phyloP scores from a whole-genome alignment of 441 rosid genomes.

The Isatis lusitanica region DNA sequence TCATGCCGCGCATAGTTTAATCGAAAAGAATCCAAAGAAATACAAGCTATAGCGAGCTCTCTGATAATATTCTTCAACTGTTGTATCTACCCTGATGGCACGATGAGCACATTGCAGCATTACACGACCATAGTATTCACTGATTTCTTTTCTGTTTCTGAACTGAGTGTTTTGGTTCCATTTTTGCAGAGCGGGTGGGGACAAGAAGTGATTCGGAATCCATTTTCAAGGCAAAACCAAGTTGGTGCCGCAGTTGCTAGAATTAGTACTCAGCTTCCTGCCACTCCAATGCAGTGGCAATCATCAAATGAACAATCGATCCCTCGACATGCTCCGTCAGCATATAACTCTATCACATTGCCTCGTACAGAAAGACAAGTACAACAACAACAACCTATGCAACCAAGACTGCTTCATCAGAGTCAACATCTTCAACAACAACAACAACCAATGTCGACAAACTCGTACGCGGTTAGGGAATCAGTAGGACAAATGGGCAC shows the following conservation, averaged over 20 bases:
- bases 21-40: neutral
- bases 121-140: neutral
- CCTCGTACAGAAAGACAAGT: constrained; percentile 39
- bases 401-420: constrained; percentile 13
- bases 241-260: constrained; percentile 40
- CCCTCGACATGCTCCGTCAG: constrained; percentile 44
- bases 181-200: constrained; percentile 80
- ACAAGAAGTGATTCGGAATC: constrained; percentile 60
- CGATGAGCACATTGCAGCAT: neutral
- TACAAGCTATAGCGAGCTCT: neutral
- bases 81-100: neutral
- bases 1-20: neutral
- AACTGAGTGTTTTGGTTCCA: neutral
- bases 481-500: constrained; percentile 43
- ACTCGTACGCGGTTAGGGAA: constrained; percentile 44
- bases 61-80: neutral
- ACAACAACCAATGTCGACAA: constrained; percentile 38
- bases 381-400: constrained; percentile 33
- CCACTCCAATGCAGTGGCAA: constrained; percentile 39
- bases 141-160: neutral
- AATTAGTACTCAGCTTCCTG: constrained; percentile 33
- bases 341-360: constrained; percentile 36
- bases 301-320: constrained; percentile 35
- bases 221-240: constrained; percentile 60
- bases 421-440: constrained; percentile 38